Evolutionary conservation across 2,329 filamentous ascomycete genomes (phyloP).

Genomic region (Neocatenulostroma microsporum): DNA sequence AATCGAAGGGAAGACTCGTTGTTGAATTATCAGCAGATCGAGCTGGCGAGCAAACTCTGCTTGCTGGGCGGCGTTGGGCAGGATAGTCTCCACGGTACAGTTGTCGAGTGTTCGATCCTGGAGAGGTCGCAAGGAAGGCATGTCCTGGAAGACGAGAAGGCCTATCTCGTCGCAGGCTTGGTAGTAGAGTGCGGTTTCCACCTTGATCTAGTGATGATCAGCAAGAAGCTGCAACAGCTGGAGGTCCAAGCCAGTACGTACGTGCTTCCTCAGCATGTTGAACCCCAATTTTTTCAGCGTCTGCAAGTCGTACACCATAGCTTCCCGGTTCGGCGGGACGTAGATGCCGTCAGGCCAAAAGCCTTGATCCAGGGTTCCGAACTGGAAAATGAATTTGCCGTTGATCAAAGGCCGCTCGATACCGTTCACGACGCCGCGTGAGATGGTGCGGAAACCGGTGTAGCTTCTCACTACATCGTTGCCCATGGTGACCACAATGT

Average conservation of each 20-base stretch:
- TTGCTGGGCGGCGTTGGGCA: slow-evolving; percentile 46
- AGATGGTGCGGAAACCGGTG: slow-evolving; percentile 60
- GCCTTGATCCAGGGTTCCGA: slow-evolving; percentile 63
- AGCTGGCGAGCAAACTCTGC: slow-evolving; percentile 59
- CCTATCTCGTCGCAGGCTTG: slow-evolving; percentile 59
- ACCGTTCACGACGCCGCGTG: slow-evolving; percentile 49
- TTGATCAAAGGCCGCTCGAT: slow-evolving; percentile 57
- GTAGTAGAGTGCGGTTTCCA: slow-evolving; percentile 61
- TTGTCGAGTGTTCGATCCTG: slow-evolving; percentile 28
- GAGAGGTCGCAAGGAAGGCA: slow-evolving; percentile 51
- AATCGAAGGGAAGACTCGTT: slow-evolving; percentile 58
- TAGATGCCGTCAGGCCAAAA: slow-evolving; percentile 55
- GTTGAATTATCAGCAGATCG: slow-evolving; percentile 53
- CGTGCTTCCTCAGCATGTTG: slow-evolving; percentile 63
- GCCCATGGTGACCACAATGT: slow-evolving; percentile 49
- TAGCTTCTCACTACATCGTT: slow-evolving; percentile 55
- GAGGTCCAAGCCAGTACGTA: neutral
- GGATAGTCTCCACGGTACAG: slow-evolving; percentile 20
- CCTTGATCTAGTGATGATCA: slow-evolving; percentile 55
- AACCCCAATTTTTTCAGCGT: slow-evolving; percentile 58
- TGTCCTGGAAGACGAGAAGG: slow-evolving; percentile 62
- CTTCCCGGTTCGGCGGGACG: slow-evolving; percentile 56
- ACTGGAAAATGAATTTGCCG: slow-evolving; percentile 59
- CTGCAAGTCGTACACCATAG: slow-evolving; percentile 59
- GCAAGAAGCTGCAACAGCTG: slow-evolving; percentile 1